Evolutionary conservation across 441 rosid species (phyloP), one percentile per base, ranked within the genome.

Genomic region (Populus tomentosa): DNA sequence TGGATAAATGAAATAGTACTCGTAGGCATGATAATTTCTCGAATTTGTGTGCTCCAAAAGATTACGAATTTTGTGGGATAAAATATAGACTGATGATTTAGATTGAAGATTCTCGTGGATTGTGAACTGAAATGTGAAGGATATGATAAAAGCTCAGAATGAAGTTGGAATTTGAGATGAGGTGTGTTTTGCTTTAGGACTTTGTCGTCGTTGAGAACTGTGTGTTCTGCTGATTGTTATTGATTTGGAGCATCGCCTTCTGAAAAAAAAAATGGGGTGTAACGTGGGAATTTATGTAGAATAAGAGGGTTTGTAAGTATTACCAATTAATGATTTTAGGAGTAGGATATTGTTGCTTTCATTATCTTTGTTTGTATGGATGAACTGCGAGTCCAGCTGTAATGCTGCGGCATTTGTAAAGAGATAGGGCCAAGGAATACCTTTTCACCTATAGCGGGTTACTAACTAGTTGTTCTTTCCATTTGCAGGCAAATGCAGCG

Each of bases 401-500:
- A 53, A 53, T 53, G 7, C 21, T 6, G 61, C 61, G 7, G 8
- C 61, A 53, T 53, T 18, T 53, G 21, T 53, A 53, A 5, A 53
- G n/a, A 53, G 61, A 53, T 53, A 16, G 0, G n/a, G 7, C 61
- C 4, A 5, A 18, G 61, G 61, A 53, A 53, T 16, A 16, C 61
- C 30, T 23, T 36, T 3, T 38, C 3, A 23, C 20, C 26, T 13
- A 13, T 13, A 36, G 73, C 3, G 46, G 10, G 78, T 75, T 77
- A 6, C 10, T 62, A n/a, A 69, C 69, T 66, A 5, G 42, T 42
- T 18, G n/a, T 24, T 63, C 6, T 10, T 74, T 23, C 3, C 11
- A 10, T 81, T 62, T 30, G 40, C 80, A 88, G 90, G 90, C 89
- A 53, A 89, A 88, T 0, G 89, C 91, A 7, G 89, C 88, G 5